Conservation (phyloP, 345 rosid species). For the Syzygium jambos region DNA sequence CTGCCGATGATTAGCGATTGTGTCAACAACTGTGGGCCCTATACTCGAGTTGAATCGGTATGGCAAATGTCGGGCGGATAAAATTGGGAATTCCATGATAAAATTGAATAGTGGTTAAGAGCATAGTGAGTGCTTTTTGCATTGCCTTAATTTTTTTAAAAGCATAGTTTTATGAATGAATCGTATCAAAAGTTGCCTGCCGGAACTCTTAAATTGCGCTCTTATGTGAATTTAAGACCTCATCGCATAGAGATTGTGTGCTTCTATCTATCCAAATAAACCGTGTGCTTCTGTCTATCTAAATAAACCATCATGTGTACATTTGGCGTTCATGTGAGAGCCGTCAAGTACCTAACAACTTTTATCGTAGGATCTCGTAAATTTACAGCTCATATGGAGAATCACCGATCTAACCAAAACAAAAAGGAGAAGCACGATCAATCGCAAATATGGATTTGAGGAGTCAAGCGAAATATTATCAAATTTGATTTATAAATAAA, state of each 20-base stretch:
- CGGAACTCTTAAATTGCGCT: neutral
- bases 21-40: neutral
- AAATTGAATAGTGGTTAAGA: neutral
- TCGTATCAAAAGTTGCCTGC: neutral
- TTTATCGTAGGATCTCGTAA: neutral
- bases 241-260: neutral
- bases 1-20: no score
- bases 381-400: neutral
- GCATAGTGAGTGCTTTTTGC: neutral
- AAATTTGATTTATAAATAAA: no score
- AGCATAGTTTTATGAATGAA: neutral
- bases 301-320: neutral
- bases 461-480: no score
- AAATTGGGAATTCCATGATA: neutral
- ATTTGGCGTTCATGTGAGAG: neutral
- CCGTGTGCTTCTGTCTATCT: neutral
- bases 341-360: neutral
- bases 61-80: neutral
- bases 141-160: neutral
- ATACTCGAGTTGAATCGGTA: neutral
- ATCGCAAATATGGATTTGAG: neutral
- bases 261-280: neutral
- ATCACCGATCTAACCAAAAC: rapidly evolving
- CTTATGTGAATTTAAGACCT: neutral
- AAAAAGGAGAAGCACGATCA: neutral